These are phyloP conservation scores for Penicillium diatomitis DNA, from an alignment of 495 filamentous ascomycete species.

Conservation along the genomic window DNA sequence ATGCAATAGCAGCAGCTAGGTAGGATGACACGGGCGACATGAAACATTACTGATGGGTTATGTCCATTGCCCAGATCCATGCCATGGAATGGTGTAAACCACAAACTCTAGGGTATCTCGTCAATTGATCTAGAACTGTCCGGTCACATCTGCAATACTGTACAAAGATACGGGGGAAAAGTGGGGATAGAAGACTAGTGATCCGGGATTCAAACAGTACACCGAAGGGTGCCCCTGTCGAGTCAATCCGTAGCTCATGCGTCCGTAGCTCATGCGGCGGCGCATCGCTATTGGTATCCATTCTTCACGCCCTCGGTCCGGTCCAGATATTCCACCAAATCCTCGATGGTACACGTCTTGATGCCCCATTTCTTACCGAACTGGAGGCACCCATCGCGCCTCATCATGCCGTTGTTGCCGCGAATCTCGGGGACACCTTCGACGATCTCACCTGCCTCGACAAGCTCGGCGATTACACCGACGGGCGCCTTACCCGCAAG, in stretches of 20 bases:
- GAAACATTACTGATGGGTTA: no score
- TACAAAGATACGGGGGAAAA: constrained; percentile 12
- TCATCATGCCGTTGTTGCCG: constrained; percentile 75
- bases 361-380: constrained; percentile 87
- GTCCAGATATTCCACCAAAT: constrained; percentile 72
- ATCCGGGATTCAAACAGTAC: no score
- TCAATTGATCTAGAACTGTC: constrained; percentile 18
- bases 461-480: constrained; percentile 78
- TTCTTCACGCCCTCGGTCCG: constrained; percentile 32
- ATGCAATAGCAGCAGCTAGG: no score
- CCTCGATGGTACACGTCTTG: constrained; percentile 92
- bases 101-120: constrained; percentile 5
- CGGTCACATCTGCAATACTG: constrained; percentile 9
- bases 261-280: no score
- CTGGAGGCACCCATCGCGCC: constrained; percentile 76
- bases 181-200: constrained; percentile 4
- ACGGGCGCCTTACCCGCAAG: constrained; percentile 65
- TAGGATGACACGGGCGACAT: no score
- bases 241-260: no score
- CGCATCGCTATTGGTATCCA: constrained; percentile 22
- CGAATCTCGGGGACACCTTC: constrained; percentile 47
- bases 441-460: constrained; percentile 66
- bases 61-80: no score
- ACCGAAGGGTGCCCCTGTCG: no score
- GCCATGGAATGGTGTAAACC: background rate